Conservation (phyloP, 148 eudicot species). For the Dysphania ambrosioides region DNA sequence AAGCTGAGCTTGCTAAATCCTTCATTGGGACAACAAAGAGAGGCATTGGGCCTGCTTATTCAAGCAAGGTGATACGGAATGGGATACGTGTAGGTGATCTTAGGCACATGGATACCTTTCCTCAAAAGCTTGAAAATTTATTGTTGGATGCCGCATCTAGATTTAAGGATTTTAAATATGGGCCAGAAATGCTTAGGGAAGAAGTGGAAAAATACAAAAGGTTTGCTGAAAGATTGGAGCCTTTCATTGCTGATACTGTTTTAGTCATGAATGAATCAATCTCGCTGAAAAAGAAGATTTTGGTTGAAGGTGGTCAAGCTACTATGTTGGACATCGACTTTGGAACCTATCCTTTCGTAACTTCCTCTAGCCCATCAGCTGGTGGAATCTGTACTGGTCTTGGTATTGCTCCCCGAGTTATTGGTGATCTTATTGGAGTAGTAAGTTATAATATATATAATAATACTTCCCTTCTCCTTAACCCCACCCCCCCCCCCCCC, state of each 20-base stretch:
- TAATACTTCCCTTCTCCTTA: neutral
- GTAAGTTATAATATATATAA: slow-evolving; percentile 44
- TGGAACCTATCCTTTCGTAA: slow-evolving; percentile 96
- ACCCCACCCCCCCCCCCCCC: neutral
- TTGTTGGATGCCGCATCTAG: slow-evolving; percentile 81
- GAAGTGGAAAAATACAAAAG: slow-evolving; percentile 85
- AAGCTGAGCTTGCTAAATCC: slow-evolving; percentile 83
- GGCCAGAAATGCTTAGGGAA: slow-evolving; percentile 54
- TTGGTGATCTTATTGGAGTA: slow-evolving; percentile 95
- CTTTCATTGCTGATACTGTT: slow-evolving; percentile 83
- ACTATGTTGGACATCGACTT: slow-evolving; percentile 97
- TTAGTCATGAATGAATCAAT: slow-evolving; percentile 71
- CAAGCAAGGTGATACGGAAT: slow-evolving; percentile 85
- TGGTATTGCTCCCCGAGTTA: slow-evolving; percentile 85
- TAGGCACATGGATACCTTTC: slow-evolving; percentile 92
- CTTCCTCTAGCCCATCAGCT: slow-evolving; percentile 97
- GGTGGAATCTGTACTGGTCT: slow-evolving; percentile 99
- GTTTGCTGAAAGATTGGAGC: slow-evolving; percentile 93
- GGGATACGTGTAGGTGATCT: slow-evolving; percentile 88
- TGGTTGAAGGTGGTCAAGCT: slow-evolving; percentile 98
- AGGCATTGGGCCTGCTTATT: slow-evolving; percentile 89
- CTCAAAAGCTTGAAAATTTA: slow-evolving; percentile 74
- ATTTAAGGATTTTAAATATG: slow-evolving; percentile 66
- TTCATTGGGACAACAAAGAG: slow-evolving; percentile 94
- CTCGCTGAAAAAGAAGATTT: slow-evolving; percentile 60